These are phyloP conservation scores for Saccharomycopsis capsularis DNA, from an alignment of 805 yeast genomes.

Conservation along the genomic window DNA sequence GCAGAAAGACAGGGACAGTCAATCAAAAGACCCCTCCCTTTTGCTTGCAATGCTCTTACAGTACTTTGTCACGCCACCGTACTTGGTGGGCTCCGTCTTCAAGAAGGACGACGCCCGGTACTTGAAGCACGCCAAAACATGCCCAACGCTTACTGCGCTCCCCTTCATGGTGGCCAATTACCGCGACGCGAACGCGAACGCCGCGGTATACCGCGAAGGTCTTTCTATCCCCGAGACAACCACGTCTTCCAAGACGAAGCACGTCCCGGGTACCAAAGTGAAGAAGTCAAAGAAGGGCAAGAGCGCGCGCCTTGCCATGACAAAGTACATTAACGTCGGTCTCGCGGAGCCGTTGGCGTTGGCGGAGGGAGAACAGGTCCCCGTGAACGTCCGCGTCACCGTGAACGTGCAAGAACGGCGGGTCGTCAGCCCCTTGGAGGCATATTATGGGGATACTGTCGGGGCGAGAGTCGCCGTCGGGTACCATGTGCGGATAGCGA, in stretches of 20 bases:
- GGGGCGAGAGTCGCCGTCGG: slow-evolving; percentile 64
- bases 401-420: slow-evolving; percentile 56
- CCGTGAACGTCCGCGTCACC: slow-evolving; percentile 74
- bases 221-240: slow-evolving; percentile 23
- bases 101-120: slow-evolving; percentile 41
- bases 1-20: too few relatives aligned
- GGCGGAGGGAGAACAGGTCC: slow-evolving; percentile 52
- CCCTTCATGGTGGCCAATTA: slow-evolving; percentile 55
- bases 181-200: slow-evolving; percentile 30
- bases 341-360: slow-evolving; percentile 51
- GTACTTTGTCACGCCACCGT: slow-evolving; percentile 79
- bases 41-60: slow-evolving; percentile 67
- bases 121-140: slow-evolving; percentile 55
- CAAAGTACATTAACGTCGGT: slow-evolving; percentile 77
- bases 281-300: slow-evolving; percentile 42
- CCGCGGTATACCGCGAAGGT: slow-evolving; percentile 49
- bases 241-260: slow-evolving; percentile 13
- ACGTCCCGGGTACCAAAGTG: slow-evolving; percentile 23
- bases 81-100: slow-evolving; percentile 61
- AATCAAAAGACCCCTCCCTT: slow-evolving; percentile 25
- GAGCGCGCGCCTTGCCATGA: slow-evolving; percentile 45
- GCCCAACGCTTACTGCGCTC: slow-evolving; percentile 65
- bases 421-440: slow-evolving; percentile 64
- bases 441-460: slow-evolving; percentile 47
- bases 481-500: slow-evolving; percentile 64